Evolutionary conservation across 1,284 basidiomycete genomes (phyloP).

Genomic region (Phellopilus nigrolimitatus): DNA sequence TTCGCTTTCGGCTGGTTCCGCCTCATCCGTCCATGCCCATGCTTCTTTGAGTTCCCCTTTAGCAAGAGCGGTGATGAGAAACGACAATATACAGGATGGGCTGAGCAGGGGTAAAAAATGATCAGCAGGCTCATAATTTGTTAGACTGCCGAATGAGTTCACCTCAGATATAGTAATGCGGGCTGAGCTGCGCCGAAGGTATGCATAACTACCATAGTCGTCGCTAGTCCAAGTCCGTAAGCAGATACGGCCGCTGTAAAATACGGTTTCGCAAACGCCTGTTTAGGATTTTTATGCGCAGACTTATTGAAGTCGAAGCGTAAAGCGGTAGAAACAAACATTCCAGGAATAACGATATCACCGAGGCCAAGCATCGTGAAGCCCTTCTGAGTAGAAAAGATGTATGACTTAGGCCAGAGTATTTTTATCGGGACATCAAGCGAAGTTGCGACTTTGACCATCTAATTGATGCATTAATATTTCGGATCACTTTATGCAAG

Average conservation of each 20-base stretch:
- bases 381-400: conserved; percentile 53
- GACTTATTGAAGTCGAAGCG: conserved; percentile 76
- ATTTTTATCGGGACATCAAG: conserved; percentile 95
- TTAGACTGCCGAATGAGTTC: conserved; percentile 27
- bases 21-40: conserved; percentile 60
- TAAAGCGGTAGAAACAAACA: conserved; percentile 84
- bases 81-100: conserved; percentile 64
- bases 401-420: conserved; percentile 74
- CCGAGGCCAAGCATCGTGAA: conserved; percentile 93
- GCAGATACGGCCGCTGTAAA: conserved; percentile 70
- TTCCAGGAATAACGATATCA: conserved; percentile 87
- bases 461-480: conserved; percentile 38
- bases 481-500: conserved; percentile 12
- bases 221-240: conserved; percentile 75
- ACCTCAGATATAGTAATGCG: conserved; percentile 90
- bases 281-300: conserved; percentile 25
- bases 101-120: conserved; percentile 31
- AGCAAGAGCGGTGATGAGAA: conserved; percentile 45
- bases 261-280: conserved; percentile 48
- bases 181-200: conserved; percentile 79
- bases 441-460: conserved; percentile 89
- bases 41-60: conserved; percentile 57
- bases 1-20: conserved; percentile 25
- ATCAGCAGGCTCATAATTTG: not conserved
- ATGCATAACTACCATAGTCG: conserved; percentile 90